Percentiles rank a stretch among this genome's conserved stretches.
phyloP scores from a whole-genome alignment of 495 filamentous ascomycete species.

The Podospora tetraspora region DNA sequence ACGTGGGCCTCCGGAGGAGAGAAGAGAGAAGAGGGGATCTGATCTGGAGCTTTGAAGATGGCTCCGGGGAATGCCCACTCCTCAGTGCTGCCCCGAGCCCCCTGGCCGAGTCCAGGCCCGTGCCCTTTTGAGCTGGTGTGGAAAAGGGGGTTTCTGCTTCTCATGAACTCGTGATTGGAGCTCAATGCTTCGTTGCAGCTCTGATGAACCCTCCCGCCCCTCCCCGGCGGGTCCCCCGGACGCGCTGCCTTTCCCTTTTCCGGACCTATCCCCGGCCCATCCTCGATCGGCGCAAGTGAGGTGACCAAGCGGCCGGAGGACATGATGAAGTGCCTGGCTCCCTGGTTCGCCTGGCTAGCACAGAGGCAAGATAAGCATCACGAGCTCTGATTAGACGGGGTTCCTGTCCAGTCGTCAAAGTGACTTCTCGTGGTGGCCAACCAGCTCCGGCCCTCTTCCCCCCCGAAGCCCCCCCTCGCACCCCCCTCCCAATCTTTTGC shows the following conservation, averaged over 20 bases:
- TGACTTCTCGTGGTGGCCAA: not conserved
- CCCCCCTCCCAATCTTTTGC: not conserved
- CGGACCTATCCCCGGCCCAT: not conserved
- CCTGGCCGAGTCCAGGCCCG: not conserved
- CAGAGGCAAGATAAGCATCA: not conserved
- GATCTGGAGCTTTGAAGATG: not conserved
- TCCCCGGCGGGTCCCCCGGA: not conserved
- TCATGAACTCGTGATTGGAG: slow-evolving; percentile 4
- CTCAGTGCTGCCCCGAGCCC: not conserved
- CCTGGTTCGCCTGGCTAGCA: not conserved
- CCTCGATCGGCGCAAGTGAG: not conserved
- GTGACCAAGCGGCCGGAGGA: not conserved
- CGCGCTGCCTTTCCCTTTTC: not conserved
- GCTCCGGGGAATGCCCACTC: not conserved
- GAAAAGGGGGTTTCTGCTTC: not conserved
- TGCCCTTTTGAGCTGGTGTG: not conserved
- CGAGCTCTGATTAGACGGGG: slow-evolving; percentile 7
- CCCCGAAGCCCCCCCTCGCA: not conserved
- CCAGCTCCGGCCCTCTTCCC: not conserved
- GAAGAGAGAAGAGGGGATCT: not conserved
- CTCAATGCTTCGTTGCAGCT: not conserved
- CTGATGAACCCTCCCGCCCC: not conserved
- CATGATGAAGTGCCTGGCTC: not conserved
- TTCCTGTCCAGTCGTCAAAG: not conserved
- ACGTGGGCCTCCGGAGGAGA: not conserved